Conservation (phyloP, 768 basidiomycete genomes). For the Lactarius sp. region DNA sequence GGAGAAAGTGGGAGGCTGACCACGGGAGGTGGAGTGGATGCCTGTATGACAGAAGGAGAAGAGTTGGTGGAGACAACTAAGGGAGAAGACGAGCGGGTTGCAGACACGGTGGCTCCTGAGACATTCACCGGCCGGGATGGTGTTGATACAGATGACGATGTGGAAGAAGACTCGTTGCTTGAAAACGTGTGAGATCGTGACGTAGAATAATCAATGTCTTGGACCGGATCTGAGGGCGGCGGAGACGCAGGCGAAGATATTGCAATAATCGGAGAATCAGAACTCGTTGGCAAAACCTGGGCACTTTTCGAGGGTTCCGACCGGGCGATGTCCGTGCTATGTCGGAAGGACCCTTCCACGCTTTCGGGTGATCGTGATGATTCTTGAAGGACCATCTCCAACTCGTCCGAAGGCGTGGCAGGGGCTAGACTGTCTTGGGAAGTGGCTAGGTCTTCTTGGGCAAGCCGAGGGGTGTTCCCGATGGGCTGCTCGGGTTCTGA, state of each 20-base stretch:
- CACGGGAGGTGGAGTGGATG: conserved; percentile 4
- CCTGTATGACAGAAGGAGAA: conserved; percentile 16
- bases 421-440: not conserved
- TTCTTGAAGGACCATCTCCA: not conserved
- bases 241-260: conserved; percentile 1
- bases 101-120: not conserved
- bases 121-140: not conserved
- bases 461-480: conserved; percentile 2
- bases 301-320: conserved; percentile 3
- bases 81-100: conserved; percentile 8
- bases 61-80: conserved; percentile 5
- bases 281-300: not conserved
- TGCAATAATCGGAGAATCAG: conserved; percentile 6
- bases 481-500: conserved; percentile 26
- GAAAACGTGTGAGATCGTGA: conserved; percentile 3
- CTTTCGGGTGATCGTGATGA: not conserved
- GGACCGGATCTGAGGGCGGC: not conserved
- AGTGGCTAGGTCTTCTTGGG: not conserved
- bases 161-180: conserved; percentile 2
- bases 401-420: not conserved
- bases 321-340: conserved; percentile 17
- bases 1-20: conserved; percentile 19
- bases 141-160: conserved; percentile 20
- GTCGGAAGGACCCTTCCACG: conserved; percentile 11
- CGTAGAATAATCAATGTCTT: not conserved